Base-by-base conservation (phyloP, 2,329 filamentous ascomycete genomes). In the Paramyrothecium sp. region DNA sequence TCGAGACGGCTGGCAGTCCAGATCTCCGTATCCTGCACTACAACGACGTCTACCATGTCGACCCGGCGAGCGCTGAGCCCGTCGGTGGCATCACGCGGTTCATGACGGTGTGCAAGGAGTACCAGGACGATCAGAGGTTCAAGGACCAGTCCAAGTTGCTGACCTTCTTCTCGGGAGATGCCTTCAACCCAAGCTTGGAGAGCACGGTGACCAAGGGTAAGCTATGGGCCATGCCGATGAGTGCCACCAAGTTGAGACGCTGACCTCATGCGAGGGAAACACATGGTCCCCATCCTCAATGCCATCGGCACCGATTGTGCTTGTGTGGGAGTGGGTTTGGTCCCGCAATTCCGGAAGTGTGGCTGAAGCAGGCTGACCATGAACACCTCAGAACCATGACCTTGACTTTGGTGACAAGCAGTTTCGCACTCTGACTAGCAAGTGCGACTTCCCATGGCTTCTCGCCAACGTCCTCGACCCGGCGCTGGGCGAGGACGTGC, bases 31-130 rank as follows among this genome's bases (percentile, higher is more conserved):
- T 97, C 56, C 71, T 96, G 33, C 93, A 97, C 76, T 97, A 89
- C 80, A 97, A 97, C 73, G 92, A 97, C 75, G 92, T 97, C 59
- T 97, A 97, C 73, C 93, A 97, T 67, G 84, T 97, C 55, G 92
- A 96, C 64, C 70, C 75, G 2, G 80, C 81, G 2, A 92, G 90
- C 23, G 86, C 89, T 17, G 91, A 96, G 69, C 93, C 93, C 1
- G 86, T 92, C 2, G 93, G 93, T 26, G 93, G 93, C 19, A 83
- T 90, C 47, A 81, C 90, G 30, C 84, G 93, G 51, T 97, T 97
- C 75, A 88, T 95, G 70, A 89, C 87, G 3, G 77, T 95, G 23
- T 81, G 89, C 62, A 87, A 91, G 58, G 82, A 93, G 71, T 97
- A 97, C 69, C 86, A 86, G 53, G 73, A 83, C 2, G 80, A 84